Percentiles rank a stretch among this genome's conserved stretches.
These are phyloP conservation scores for Mesostigma viride DNA, from an alignment of 139 green algal species.

Conservation along the genomic window DNA sequence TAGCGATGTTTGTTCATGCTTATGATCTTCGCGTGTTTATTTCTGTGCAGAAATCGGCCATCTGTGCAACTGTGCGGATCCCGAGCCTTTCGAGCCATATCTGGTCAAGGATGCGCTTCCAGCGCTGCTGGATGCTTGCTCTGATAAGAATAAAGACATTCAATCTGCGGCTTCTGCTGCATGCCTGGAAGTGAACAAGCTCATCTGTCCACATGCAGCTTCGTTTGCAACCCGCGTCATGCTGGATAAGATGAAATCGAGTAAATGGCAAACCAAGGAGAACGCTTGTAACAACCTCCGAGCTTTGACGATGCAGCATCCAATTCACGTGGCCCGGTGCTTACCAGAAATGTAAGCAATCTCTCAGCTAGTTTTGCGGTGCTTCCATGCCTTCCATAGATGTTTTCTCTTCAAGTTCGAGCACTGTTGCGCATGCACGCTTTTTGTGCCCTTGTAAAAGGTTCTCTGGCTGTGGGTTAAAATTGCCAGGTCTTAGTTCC, in stretches of 20 bases:
- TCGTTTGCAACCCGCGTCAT: background rate
- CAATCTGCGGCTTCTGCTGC: background rate
- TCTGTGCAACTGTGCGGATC: no score
- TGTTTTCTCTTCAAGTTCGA: no score
- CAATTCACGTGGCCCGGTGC: background rate
- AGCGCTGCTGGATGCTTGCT: constrained; percentile 13
- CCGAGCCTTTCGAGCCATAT: no score
- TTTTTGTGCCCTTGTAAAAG: no score
- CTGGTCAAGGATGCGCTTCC: constrained; percentile 12
- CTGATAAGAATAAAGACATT: constrained; percentile 14
- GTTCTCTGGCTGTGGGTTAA: no score
- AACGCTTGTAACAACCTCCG: background rate
- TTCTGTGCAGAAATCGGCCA: no score
- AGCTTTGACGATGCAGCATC: background rate
- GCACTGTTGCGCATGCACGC: no score
- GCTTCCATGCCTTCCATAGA: no score
- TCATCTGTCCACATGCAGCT: background rate
- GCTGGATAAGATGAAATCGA: constrained; percentile 5
- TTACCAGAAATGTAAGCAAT: background rate
- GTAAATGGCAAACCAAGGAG: background rate
- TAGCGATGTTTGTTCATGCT: no score
- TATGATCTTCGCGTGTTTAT: no score
- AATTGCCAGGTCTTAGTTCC: no score
- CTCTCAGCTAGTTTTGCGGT: no score
- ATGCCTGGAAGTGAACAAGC: background rate